A percentile compares a stretch with the other conserved stretches of the same genome.
phyloP scores from a whole-genome alignment of 495 filamentous ascomycete species.

The Penicillium lividum region DNA sequence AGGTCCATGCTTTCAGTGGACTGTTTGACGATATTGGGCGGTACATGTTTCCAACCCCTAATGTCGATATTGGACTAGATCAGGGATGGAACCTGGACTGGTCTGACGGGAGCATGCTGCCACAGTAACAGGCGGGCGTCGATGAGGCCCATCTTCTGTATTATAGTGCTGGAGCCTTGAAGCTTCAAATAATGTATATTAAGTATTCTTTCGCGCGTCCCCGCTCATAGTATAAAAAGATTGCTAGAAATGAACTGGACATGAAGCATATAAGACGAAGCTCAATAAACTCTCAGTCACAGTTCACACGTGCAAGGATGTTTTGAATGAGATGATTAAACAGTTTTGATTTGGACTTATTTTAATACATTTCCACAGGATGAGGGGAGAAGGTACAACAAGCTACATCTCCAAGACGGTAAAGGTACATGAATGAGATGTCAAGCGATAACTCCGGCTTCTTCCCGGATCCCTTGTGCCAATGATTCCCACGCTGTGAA shows the following conservation, averaged over 20 bases:
- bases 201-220: no score
- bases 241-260: no score
- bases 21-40: slow-evolving; percentile 28
- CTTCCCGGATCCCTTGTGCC: slow-evolving; percentile 33
- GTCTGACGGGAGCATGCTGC: slow-evolving; percentile 14
- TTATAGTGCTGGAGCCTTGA: no score
- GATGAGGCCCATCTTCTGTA: no score
- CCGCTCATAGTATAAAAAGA: no score
- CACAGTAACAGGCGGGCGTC: not conserved
- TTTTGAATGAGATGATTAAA: not conserved
- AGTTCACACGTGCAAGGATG: no score
- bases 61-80: slow-evolving; percentile 38
- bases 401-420: slow-evolving; percentile 50
- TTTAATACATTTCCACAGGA: slow-evolving; percentile 31
- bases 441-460: slow-evolving; percentile 44
- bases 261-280: no score
- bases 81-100: slow-evolving; percentile 45
- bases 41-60: slow-evolving; percentile 28
- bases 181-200: no score
- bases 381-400: slow-evolving; percentile 32
- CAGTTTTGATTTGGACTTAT: slow-evolving; percentile 12
- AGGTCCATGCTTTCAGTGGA: slow-evolving; percentile 22
- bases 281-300: no score
- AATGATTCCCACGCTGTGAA: slow-evolving; percentile 43
- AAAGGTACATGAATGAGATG: slow-evolving; percentile 44